Base-by-base conservation (phyloP, 768 basidiomycete species). In the Myochromella boudieri region DNA sequence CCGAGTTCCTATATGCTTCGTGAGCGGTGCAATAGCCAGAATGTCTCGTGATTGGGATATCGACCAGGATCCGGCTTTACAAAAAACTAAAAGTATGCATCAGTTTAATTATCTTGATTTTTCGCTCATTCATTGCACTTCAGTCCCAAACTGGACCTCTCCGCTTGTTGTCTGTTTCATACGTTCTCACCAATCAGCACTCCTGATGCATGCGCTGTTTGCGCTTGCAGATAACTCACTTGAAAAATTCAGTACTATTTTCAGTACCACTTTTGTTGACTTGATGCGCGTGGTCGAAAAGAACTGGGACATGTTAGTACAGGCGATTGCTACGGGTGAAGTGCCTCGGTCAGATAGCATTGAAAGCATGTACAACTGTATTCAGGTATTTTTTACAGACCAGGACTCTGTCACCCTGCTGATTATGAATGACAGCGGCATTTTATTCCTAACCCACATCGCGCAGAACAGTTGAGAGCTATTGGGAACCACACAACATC, bases 301-400 rank as follows among this genome's bases (percentile, higher is more conserved):
- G 22, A 26, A 44, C 18, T 49, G 48, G 48, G 48, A 49, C n/a
- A 25, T 37, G 26, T 27, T 49, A 17, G 15, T 49, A 15, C 25
- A 44, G 15, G 42, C 48, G 7, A 49, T 49, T 26, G 17, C 44
- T 7, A 31, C 28, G 5, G 48, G 48, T 6, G 28, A 17, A 20
- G 26, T 49, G n/a, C 48, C 42, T 21, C n/a, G 44, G 14, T 27
- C 44, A 1, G 36, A 49, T 17, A 42, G 48, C 11, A n/a, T 29
- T 6, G 48, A 49, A 33, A n/a, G 28, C 8, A 24, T 49, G 1
- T 20, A 36, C 20, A 33, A 38, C 3, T 28, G 39, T 22, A 26
- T 49, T 20, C 48, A 49, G 42, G 48, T 49, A 39, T 24, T 29
- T n/a, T n/a, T n/a, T n/a, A n/a, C n/a, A n/a, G n/a, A n/a, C n/a